Evolutionary conservation across 345 rosid species (phyloP).

Genomic region (Lepidium africanum): DNA sequence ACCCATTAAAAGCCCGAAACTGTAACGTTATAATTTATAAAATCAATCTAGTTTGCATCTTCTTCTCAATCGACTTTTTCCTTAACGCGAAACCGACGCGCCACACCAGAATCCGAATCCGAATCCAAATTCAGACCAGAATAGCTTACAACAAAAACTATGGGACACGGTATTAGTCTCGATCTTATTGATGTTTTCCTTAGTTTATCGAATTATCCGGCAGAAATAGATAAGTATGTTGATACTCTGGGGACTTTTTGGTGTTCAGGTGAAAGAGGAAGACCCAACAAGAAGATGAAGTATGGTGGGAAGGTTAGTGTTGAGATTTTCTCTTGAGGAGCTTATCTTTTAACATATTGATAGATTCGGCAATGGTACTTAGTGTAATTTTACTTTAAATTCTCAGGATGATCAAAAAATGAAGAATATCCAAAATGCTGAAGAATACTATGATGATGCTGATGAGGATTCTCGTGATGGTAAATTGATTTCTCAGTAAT

Average conservation of each 20-base stretch:
- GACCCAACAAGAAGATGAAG: constrained; percentile 58
- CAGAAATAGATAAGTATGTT: not conserved
- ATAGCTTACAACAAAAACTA: not conserved
- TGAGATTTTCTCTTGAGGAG: not conserved
- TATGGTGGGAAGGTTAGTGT: constrained; percentile 44
- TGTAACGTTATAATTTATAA: no score
- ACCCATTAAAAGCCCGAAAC: no score
- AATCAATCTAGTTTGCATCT: no score
- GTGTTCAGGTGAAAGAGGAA: constrained; percentile 59
- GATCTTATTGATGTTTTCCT: not conserved
- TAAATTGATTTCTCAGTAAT: not conserved
- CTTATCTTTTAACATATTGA: not conserved
- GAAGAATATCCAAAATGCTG: constrained; percentile 36
- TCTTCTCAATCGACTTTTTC: no score
- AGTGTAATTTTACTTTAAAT: not conserved
- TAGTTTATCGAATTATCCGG: not conserved
- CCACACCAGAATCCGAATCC: no score
- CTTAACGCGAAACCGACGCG: no score
- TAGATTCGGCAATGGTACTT: not conserved
- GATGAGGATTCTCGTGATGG: constrained; percentile 73
- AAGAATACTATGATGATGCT: constrained; percentile 40
- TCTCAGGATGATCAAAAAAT: constrained; percentile 61
- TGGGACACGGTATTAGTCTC: constrained; percentile 17
- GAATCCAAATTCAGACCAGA: no score
- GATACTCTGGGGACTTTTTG: not conserved